Percentiles rank a stretch among this genome's conserved stretches.
These are phyloP conservation scores for Betula pendula DNA, from an alignment of 306 rosid species.

Conservation along the genomic window DNA sequence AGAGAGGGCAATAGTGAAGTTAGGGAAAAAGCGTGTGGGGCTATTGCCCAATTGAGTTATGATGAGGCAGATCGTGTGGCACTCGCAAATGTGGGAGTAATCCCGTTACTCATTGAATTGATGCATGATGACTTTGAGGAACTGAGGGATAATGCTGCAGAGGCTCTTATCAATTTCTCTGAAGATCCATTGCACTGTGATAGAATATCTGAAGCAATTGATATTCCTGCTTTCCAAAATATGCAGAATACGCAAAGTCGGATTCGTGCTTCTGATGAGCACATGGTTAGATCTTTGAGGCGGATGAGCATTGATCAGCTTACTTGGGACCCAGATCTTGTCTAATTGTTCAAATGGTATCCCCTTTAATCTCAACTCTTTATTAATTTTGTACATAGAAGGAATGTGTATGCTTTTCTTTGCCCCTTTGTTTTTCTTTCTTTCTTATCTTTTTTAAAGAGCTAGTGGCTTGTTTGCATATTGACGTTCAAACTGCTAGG, in stretches of 20 bases:
- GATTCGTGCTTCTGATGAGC: neutral
- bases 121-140: slow-evolving; percentile 39
- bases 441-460: too few species aligned
- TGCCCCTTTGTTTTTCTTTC: too few species aligned
- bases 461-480: too few species aligned
- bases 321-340: neutral
- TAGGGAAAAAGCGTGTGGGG: slow-evolving; percentile 42
- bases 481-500: too few species aligned
- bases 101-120: slow-evolving; percentile 42
- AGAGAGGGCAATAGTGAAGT: slow-evolving; percentile 24
- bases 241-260: neutral
- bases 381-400: too few species aligned
- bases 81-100: slow-evolving; percentile 47
- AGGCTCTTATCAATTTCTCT: neutral
- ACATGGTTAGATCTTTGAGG: neutral
- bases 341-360: neutral
- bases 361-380: neutral
- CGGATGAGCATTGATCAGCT: neutral
- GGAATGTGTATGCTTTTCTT: too few species aligned
- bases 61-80: slow-evolving; percentile 37
- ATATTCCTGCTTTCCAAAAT: neutral
- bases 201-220: neutral
- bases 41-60: slow-evolving; percentile 43
- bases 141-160: neutral
- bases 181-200: neutral